Evolutionary conservation across 208 protist species (phyloP).

Genomic region (Crithidia brevicula): DNA sequence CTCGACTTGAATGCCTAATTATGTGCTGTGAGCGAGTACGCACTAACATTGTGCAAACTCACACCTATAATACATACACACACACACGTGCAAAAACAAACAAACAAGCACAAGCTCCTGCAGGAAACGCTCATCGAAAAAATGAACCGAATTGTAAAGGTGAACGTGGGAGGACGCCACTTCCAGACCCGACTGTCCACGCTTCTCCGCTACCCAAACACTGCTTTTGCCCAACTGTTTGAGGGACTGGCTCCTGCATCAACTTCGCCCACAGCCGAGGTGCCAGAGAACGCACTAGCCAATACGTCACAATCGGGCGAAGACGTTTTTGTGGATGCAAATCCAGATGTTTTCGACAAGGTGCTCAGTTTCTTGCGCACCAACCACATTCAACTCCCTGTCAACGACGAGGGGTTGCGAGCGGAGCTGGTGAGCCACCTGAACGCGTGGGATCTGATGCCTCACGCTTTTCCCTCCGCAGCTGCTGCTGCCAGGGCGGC

Average conservation of each 20-base stretch:
- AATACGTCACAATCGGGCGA: constrained; percentile 3
- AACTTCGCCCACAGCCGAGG: background rate
- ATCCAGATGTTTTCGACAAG: constrained; percentile 76
- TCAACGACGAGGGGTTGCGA: constrained; percentile 61
- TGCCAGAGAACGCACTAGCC: background rate
- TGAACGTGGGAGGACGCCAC: constrained; percentile 72
- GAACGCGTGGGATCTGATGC: constrained; percentile 72
- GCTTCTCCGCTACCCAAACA: constrained; percentile 68
- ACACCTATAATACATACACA: too few species aligned
- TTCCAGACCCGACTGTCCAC: constrained; percentile 79
- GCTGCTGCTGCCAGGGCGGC: too few species aligned
- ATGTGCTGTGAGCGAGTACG: too few species aligned
- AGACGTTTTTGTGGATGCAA: constrained; percentile 81
- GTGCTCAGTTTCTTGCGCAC: constrained; percentile 81
- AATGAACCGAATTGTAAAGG: constrained; percentile 46
- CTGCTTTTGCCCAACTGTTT: constrained; percentile 71
- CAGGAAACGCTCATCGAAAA: constrained; percentile 7
- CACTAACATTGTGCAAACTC: too few species aligned
- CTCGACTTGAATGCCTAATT: too few species aligned
- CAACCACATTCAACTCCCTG: constrained; percentile 58
- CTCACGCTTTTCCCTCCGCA: constrained; percentile 59
- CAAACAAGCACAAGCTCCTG: background rate
- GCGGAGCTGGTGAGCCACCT: constrained; percentile 74
- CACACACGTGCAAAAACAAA: background rate
- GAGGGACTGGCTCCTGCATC: constrained; percentile 4